These are phyloP conservation scores for Naematelia encephala DNA, from an alignment of 768 basidiomycete species.

Conservation along the genomic window DNA sequence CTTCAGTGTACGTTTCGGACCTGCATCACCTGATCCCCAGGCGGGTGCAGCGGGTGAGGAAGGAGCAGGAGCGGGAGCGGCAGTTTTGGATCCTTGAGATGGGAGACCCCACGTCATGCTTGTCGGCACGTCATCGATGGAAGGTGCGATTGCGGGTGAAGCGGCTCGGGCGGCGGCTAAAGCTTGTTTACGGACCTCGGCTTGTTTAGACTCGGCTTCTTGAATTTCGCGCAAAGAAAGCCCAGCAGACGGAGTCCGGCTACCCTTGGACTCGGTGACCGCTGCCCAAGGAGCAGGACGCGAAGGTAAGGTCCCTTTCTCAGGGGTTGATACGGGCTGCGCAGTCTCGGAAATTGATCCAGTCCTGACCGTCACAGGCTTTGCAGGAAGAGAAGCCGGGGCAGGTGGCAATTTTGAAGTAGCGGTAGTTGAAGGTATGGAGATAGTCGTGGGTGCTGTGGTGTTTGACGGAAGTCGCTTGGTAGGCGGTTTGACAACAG, in stretches of 20 bases:
- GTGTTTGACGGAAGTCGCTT: conserved; percentile 32
- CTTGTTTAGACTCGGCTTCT: conserved; percentile 79
- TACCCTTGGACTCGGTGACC: conserved; percentile 61
- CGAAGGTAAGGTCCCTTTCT: conserved; percentile 16
- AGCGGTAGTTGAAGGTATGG: conserved; percentile 53
- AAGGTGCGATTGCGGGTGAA: conserved; percentile 59
- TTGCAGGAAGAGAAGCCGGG: conserved; percentile 31
- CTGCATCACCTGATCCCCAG: conserved; percentile 63
- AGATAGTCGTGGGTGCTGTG: conserved; percentile 24
- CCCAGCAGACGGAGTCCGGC: conserved; percentile 50
- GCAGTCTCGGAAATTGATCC: conserved; percentile 5
- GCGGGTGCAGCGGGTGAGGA: conserved; percentile 55
- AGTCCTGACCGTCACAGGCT: conserved; percentile 10
- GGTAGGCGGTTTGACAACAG: conserved; percentile 6
- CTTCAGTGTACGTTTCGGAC: conserved; percentile 87
- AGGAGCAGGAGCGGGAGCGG: conserved; percentile 56
- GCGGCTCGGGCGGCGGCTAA: conserved; percentile 70
- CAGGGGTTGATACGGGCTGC: conserved; percentile 11
- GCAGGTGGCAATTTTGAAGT: conserved; percentile 51
- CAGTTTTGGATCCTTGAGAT: conserved; percentile 33
- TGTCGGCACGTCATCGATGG: conserved; percentile 18
- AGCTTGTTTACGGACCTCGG: conserved; percentile 67
- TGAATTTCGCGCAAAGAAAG: conserved; percentile 90
- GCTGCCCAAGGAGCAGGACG: conserved; percentile 50
- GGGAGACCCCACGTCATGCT: conserved; percentile 50